Evolutionary conservation across 192 early-diverging fungal genomes (phyloP).

Genomic region (Paraglomus occultum): DNA sequence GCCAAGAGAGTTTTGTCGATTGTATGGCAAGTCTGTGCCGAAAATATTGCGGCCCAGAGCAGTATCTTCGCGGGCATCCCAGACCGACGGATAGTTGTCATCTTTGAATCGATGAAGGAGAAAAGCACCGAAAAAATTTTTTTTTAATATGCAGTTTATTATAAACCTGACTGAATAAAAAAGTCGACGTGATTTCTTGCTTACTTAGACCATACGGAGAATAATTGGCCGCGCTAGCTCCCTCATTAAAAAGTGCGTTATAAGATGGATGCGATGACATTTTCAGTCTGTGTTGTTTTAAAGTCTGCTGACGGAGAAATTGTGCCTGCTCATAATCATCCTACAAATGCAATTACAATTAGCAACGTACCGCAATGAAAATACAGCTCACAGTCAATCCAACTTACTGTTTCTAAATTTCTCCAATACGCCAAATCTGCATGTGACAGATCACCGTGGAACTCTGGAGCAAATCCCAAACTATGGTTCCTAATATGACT

Average conservation of each 20-base stretch:
- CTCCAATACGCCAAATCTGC: conserved; percentile 52
- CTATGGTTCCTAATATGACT: conserved; percentile 44
- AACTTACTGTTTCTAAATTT: conserved; percentile 39
- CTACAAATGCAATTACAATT: conserved; percentile 22
- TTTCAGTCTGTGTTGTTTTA: conserved; percentile 50
- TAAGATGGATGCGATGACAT: neutral
- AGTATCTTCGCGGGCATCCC: conserved; percentile 31
- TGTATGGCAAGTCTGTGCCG: conserved; percentile 25
- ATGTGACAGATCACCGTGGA: conserved; percentile 36
- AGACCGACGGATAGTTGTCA: conserved; percentile 27
- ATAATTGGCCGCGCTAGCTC: neutral
- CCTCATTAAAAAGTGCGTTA: neutral
- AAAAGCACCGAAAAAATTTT: neutral
- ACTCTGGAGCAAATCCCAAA: conserved; percentile 40
- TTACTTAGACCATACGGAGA: conserved; percentile 2
- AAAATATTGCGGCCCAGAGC: conserved; percentile 23
- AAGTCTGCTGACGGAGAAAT: conserved; percentile 39
- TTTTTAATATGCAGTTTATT: neutral
- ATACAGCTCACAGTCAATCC: neutral
- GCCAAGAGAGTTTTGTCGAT: conserved; percentile 18
- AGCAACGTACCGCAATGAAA: neutral
- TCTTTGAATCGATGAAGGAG: neutral
- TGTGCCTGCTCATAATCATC: conserved; percentile 47
- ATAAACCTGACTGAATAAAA: neutral
- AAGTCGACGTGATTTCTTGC: too few relatives aligned